Evolutionary conservation across 2,329 filamentous ascomycete genomes (phyloP).

Genomic region (Hypoxylon sp.): DNA sequence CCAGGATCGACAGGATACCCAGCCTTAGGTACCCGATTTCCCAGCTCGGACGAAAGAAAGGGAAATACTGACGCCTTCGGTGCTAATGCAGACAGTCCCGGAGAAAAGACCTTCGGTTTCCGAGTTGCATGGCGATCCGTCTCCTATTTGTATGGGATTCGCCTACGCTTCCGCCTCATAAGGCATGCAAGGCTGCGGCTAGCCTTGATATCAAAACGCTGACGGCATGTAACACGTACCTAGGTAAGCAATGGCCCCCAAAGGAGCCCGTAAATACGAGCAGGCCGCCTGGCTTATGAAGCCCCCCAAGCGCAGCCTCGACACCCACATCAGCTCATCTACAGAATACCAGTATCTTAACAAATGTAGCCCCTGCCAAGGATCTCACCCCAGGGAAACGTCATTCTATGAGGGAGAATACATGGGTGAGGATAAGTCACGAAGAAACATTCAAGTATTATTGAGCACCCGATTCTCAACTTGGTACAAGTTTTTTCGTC

Average conservation of each 20-base stretch:
- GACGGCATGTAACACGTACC: no score
- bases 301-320: neutral
- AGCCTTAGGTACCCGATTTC: no score
- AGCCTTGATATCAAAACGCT: no score
- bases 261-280: neutral
- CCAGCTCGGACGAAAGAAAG: conserved; percentile 29
- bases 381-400: neutral
- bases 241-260: no score
- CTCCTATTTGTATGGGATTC: neutral
- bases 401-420: neutral
- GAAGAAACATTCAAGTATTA: no score
- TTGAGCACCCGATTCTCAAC: no score
- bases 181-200: no score
- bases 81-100: conserved; percentile 10
- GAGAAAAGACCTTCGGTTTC: conserved; percentile 22
- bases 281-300: neutral
- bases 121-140: conserved; percentile 8
- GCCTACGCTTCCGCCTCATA: neutral
- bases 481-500: no score
- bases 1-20: conserved; percentile 24
- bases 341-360: no score
- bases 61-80: conserved; percentile 23
- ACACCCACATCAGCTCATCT: neutral
- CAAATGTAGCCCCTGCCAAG: conserved; percentile 29
- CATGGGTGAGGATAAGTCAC: neutral